A percentile compares a stretch with the other conserved stretches of the same genome.
phyloP scores from a whole-genome alignment of 352 stramenopile genomes.

The Globisporangium yorkense region DNA sequence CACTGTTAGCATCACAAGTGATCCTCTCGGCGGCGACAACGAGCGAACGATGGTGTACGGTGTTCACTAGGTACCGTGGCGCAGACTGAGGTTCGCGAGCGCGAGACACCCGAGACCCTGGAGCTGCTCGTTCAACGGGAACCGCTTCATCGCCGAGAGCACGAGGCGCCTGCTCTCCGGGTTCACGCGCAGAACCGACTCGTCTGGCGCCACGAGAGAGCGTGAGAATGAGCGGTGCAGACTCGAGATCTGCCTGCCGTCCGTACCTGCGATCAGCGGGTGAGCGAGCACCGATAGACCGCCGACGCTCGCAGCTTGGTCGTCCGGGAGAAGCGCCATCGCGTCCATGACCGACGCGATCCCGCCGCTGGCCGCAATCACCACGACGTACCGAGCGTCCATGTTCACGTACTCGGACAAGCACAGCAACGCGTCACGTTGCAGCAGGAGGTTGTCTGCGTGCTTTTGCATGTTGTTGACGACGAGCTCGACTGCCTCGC shows the following conservation, averaged over 20 bases:
- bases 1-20: no score
- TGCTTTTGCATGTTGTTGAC: slow-evolving; percentile 41
- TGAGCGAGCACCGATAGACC: slow-evolving; percentile 51
- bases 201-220: slow-evolving; percentile 17
- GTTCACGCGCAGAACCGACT: slow-evolving; percentile 39
- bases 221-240: no score
- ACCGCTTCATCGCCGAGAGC: slow-evolving; percentile 49
- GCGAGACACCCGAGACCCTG: slow-evolving; percentile 47
- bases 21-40: neutral
- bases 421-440: slow-evolving; percentile 43
- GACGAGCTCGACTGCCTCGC: slow-evolving; percentile 24
- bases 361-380: slow-evolving; percentile 35
- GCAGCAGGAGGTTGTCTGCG: slow-evolving; percentile 25
- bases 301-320: slow-evolving; percentile 40
- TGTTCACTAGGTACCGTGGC: slow-evolving; percentile 23
- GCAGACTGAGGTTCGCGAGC: slow-evolving; percentile 51
- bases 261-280: slow-evolving; percentile 34
- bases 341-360: slow-evolving; percentile 41
- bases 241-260: no score
- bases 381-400: slow-evolving; percentile 19
- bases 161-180: slow-evolving; percentile 47
- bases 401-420: slow-evolving; percentile 30
- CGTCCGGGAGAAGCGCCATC: slow-evolving; percentile 40
- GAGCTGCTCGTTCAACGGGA: slow-evolving; percentile 50
- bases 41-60: neutral